Evolutionary conservation across 2,329 filamentous ascomycete species (phyloP).

Genomic region (Penicillium sumatraense): DNA sequence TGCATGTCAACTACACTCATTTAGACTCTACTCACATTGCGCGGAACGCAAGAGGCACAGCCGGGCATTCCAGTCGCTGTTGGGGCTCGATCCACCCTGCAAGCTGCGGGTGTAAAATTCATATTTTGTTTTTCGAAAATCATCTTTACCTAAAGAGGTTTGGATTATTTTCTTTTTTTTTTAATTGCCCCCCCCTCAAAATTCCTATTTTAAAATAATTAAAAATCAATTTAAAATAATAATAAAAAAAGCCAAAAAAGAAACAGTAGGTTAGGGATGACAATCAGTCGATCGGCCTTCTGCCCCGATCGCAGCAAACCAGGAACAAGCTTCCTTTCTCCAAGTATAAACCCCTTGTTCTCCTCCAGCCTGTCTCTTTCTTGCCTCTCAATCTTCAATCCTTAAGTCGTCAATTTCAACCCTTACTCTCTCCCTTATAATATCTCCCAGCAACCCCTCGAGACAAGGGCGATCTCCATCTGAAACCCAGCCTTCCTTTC

Average conservation of each 20-base stretch:
- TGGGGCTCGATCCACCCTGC: constrained; percentile 7
- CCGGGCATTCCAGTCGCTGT: constrained; percentile 27
- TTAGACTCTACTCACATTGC: constrained; percentile 33
- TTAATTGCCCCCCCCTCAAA: too few relatives aligned
- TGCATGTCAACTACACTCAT: constrained; percentile 26
- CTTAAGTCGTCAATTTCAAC: constrained; percentile 9
- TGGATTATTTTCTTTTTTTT: neutral
- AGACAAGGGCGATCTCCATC: constrained; percentile 18
- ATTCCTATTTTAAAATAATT: neutral
- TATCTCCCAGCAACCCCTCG: constrained; percentile 18
- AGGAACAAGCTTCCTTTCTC: constrained; percentile 25
- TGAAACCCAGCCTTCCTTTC: constrained; percentile 29
- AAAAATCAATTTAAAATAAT: constrained; percentile 3
- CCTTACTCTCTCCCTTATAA: constrained; percentile 18
- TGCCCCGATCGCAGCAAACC: constrained; percentile 12
- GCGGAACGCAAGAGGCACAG: constrained; percentile 27
- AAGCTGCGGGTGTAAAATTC: constrained; percentile 5
- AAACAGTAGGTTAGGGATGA: constrained; percentile 24
- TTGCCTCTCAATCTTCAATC: constrained; percentile 10
- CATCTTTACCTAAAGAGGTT: neutral
- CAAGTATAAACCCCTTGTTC: constrained; percentile 21
- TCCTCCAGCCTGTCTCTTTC: constrained; percentile 6
- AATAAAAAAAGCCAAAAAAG: constrained; percentile 3
- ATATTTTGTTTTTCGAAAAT: neutral
- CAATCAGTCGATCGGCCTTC: constrained; percentile 19